Conservation (phyloP, 805 yeast genomes). For the Teunomyces funiuensis region DNA sequence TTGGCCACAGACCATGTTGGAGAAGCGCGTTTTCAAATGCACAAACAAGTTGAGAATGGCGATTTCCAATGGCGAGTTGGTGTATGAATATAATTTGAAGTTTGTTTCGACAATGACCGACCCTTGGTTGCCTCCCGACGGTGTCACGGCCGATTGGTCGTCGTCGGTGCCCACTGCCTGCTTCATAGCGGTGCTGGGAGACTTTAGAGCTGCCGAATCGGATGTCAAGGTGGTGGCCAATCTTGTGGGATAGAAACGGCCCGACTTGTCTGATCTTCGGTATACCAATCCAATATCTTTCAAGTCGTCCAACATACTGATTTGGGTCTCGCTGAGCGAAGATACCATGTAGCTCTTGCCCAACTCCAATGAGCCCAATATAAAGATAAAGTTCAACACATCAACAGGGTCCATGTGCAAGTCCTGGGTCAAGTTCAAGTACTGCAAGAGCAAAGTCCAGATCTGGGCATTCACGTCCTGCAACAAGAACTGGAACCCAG, state of each 20-base stretch:
- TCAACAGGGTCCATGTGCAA: conserved; percentile 94
- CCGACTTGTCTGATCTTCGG: conserved; percentile 50
- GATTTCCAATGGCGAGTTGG: conserved; percentile 91
- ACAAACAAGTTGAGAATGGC: conserved; percentile 89
- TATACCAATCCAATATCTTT: conserved; percentile 90
- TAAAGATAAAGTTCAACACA: conserved; percentile 87
- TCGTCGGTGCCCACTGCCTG: conserved; percentile 49
- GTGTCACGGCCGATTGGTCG: conserved; percentile 9
- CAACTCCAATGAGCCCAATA: conserved; percentile 87
- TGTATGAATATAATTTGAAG: conserved; percentile 88
- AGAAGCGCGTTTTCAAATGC: conserved; percentile 77
- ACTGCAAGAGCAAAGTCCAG: conserved; percentile 88
- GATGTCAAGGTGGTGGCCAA: conserved; percentile 88
- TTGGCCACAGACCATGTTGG: conserved; percentile 91
- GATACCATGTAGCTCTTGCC: conserved; percentile 81
- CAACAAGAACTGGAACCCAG: conserved; percentile 89
- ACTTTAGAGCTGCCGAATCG: conserved; percentile 67
- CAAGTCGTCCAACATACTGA: conserved; percentile 82
- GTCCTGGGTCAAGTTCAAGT: conserved; percentile 78
- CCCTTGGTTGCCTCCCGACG: conserved; percentile 41
- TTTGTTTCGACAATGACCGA: conserved; percentile 90
- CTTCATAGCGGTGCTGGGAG: conserved; percentile 76
- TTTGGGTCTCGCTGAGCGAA: conserved; percentile 75
- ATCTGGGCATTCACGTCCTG: conserved; percentile 94
- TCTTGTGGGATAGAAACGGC: conserved; percentile 84